phyloP scores from a whole-genome alignment of 306 rosid genomes.

The Prunus dulcis region DNA sequence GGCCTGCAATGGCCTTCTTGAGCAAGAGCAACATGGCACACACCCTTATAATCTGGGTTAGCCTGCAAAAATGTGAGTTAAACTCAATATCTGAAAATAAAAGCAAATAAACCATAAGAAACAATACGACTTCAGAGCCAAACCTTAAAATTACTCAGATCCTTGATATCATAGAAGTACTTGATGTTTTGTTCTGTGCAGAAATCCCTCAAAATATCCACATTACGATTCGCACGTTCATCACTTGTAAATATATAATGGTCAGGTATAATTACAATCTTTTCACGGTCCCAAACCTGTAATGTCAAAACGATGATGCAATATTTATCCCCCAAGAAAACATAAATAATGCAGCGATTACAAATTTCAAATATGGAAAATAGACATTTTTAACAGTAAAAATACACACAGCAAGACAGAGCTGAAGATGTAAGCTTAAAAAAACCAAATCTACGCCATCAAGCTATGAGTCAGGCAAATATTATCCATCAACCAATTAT shows the following conservation, averaged over 20 bases:
- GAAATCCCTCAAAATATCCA: constrained; percentile 88
- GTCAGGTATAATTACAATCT: constrained; percentile 87
- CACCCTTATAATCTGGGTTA: constrained; percentile 98
- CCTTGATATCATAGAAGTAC: constrained; percentile 93
- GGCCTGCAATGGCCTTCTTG: constrained; percentile 99
- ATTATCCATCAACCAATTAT: not conserved
- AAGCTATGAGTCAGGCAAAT: not conserved
- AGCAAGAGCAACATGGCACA: constrained; percentile 93
- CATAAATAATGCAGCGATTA: not conserved
- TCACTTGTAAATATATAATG: constrained; percentile 91
- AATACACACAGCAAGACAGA: not conserved
- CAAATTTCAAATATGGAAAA: not conserved
- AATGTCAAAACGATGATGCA: not conserved
- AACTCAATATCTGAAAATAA: constrained; percentile 8
- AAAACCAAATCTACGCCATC: not conserved
- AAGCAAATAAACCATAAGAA: constrained; percentile 6
- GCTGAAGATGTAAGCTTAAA: not conserved
- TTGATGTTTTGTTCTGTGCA: constrained; percentile 82
- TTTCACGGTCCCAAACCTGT: constrained; percentile 96
- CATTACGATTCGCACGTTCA: constrained; percentile 94
- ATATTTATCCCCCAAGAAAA: not conserved
- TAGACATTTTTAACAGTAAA: not conserved
- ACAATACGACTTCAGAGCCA: not conserved
- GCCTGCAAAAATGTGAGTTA: constrained; percentile 48
- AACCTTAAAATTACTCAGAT: constrained; percentile 88